Conservation (phyloP, 1,284 basidiomycete species). For the Earliella scabrosa region DNA sequence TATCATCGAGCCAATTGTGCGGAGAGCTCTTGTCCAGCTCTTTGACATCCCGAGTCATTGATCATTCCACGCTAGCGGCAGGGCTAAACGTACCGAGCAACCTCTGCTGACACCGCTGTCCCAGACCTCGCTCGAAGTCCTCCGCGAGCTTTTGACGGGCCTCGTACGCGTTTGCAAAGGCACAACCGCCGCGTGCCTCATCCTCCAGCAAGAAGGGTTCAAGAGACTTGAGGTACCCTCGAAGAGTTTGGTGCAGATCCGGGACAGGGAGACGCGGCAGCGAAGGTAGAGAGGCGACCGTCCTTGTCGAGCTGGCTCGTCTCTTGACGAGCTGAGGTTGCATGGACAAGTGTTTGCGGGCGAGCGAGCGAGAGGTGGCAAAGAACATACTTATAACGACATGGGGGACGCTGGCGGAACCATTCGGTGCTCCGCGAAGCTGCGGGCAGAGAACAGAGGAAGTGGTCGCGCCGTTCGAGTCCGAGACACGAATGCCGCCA, state of each 20-base stretch:
- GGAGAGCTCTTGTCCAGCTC: constrained; percentile 88
- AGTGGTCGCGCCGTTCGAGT: constrained; percentile 2
- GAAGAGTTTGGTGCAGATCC: constrained; percentile 75
- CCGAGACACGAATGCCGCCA: neutral
- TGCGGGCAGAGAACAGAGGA: neutral
- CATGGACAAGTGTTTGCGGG: constrained; percentile 11
- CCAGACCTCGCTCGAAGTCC: constrained; percentile 79
- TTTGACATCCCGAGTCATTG: constrained; percentile 34
- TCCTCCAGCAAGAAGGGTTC: constrained; percentile 83
- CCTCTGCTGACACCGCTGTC: constrained; percentile 77
- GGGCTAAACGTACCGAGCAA: constrained; percentile 65
- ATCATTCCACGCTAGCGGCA: neutral
- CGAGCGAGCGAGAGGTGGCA: neutral
- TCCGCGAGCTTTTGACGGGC: constrained; percentile 68
- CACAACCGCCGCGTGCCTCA: constrained; percentile 59
- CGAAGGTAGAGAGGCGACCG: constrained; percentile 8
- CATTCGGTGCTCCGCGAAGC: neutral
- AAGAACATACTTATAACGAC: constrained; percentile 11
- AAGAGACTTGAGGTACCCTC: constrained; percentile 81
- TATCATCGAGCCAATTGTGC: constrained; percentile 95
- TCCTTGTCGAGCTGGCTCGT: constrained; percentile 11
- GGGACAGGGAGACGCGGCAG: constrained; percentile 86
- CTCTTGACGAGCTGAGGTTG: constrained; percentile 8
- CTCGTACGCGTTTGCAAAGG: constrained; percentile 61
- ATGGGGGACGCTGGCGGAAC: constrained; percentile 3